Conservation (phyloP, 495 filamentous ascomycete species). For the Lepidopterella palustris region DNA sequence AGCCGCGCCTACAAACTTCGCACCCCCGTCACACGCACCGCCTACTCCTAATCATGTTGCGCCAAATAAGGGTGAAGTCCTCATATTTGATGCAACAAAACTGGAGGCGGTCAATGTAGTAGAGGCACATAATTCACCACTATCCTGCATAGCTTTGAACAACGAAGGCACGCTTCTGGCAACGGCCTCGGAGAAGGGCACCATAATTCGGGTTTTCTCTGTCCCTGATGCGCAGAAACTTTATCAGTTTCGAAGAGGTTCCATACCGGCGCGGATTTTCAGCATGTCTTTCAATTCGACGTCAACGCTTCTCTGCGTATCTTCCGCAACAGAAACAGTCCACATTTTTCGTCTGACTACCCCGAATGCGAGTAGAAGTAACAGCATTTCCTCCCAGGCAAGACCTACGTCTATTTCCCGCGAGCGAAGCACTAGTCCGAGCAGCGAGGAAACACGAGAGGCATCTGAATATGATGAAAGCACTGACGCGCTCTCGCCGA, state of each 20-base stretch:
- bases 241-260: conserved; percentile 89
- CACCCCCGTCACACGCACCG: conserved; percentile 75
- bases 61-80: conserved; percentile 83
- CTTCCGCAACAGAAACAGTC: conserved; percentile 93
- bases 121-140: conserved; percentile 87
- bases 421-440: conserved; percentile 40
- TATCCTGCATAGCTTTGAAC: conserved; percentile 85
- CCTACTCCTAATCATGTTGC: conserved; percentile 66
- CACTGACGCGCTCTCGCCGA: conserved; percentile 18
- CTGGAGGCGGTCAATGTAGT: conserved; percentile 87
- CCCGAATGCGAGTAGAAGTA: conserved; percentile 29
- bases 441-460: conserved; percentile 36
- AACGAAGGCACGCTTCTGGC: conserved; percentile 88
- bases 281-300: conserved; percentile 99
- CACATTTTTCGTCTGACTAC: conserved; percentile 80
- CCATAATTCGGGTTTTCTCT: conserved; percentile 91
- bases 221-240: conserved; percentile 84
- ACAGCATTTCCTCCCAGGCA: conserved; percentile 32
- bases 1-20: conserved; percentile 53
- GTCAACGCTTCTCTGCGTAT: conserved; percentile 88
- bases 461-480: conserved; percentile 23
- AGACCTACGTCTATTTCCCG: conserved; percentile 27
- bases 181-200: conserved; percentile 94
- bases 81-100: conserved; percentile 82
- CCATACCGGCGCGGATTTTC: conserved; percentile 87